Evolutionary conservation across 2,329 filamentous ascomycete species (phyloP).

Genomic region (Neocucurbitaria cava): DNA sequence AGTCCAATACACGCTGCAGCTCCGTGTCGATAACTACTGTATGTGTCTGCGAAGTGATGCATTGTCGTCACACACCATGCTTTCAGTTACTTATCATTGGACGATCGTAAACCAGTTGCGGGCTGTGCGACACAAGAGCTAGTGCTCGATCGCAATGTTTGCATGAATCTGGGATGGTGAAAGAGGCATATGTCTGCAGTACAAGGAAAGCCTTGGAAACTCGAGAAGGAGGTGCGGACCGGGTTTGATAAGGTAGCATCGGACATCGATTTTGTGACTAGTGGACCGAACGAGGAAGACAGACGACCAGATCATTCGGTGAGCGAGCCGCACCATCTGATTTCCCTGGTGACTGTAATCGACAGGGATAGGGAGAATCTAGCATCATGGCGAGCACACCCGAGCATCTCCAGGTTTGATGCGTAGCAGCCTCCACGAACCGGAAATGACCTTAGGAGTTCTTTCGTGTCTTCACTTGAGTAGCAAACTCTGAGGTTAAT

Average conservation of each 20-base stretch:
- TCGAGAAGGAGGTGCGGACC: background rate
- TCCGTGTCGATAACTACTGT: background rate
- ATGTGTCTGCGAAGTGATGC: background rate
- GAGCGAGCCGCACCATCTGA: background rate
- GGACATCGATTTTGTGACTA: background rate
- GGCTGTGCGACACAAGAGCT: background rate
- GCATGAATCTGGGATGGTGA: background rate
- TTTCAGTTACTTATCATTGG: background rate
- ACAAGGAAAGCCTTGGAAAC: background rate
- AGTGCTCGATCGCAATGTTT: background rate
- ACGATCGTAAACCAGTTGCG: background rate
- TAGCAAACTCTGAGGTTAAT: background rate
- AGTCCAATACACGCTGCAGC: background rate
- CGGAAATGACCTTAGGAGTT: background rate
- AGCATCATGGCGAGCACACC: background rate
- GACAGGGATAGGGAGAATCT: background rate
- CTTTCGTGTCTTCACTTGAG: background rate
- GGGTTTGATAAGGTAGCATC: background rate
- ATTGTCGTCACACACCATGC: constrained; percentile 1
- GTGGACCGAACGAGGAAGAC: background rate
- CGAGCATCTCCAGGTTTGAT: background rate
- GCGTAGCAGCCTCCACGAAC: background rate
- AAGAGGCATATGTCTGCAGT: background rate
- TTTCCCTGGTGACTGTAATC: background rate
- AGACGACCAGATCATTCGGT: background rate